Base-by-base conservation (phyloP, 2,329 filamentous ascomycete species). In the Alternaria sp. region DNA sequence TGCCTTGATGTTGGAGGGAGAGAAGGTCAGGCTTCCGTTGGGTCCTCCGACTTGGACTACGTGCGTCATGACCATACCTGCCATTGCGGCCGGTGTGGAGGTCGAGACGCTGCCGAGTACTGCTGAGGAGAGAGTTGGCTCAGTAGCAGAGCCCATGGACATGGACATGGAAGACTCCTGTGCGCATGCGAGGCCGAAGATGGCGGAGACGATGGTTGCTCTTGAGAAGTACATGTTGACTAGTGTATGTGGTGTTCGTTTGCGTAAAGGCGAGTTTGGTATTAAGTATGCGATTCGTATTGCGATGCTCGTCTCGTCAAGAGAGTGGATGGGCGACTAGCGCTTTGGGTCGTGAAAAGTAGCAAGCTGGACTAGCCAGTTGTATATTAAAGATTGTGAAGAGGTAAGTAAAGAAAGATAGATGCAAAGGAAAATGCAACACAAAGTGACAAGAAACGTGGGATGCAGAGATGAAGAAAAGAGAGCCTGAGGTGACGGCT, bases 1-100 rank as follows among this genome's bases (percentile, higher is more conserved):
- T 30, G 89, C 91, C 66, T 83, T 84, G 76, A 95, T 78, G 73
- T 85, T 89, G 70, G 90, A 84, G 44, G 92, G 92, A 66, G 82
- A 87, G 84, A 89, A 94, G 65, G 82, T 85, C 61, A 91, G 81
- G 50, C 82, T 82, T 15, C 79, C 76, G 62, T 82, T 78, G 70
- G 85, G 83, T 74, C 86, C 87, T 66, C 83, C 80, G 61, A 93
- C 91, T 66, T 87, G 86, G 59, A 93, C 87, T 62, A 90, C 87
- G 72, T 91, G 89, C 9, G 74, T 82, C 28, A 66, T 70, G 50
- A 77, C 63, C 55, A 66, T 70, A 17, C 71, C 72, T 43, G 61
- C 57, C 32, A 51, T 44, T 11, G 45, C 46, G 12, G 23, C 30
- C 7, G 45, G 46, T 3, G 47, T 17, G 3, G 46, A 32, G 1